Conservation (phyloP, 345 rosid genomes). For the Gossypioides kirkii region DNA sequence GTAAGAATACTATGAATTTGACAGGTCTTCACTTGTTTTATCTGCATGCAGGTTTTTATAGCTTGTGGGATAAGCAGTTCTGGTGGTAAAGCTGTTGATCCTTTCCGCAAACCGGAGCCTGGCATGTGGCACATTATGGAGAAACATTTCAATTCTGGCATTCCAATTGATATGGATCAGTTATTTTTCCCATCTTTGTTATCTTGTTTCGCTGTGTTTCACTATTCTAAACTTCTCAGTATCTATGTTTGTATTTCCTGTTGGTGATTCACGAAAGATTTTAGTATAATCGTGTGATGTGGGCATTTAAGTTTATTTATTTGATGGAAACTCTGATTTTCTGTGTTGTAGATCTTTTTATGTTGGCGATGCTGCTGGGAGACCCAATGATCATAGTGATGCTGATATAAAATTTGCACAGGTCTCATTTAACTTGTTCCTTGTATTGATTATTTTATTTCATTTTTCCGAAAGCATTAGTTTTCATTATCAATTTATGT, state of each 20-base stretch:
- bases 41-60: slow-evolving; percentile 63
- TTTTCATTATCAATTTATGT: background rate
- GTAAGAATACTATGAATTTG: background rate
- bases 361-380: slow-evolving; percentile 98
- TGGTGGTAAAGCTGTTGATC: slow-evolving; percentile 53
- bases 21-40: slow-evolving; percentile 3
- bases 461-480: background rate
- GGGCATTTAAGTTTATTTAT: background rate
- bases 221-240: background rate
- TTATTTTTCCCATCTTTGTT: slow-evolving; percentile 27
- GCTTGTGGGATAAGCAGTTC: slow-evolving; percentile 64
- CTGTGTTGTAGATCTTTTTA: slow-evolving; percentile 65
- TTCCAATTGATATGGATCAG: slow-evolving; percentile 71
- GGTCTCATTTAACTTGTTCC: slow-evolving; percentile 31
- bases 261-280: background rate
- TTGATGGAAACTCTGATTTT: slow-evolving; percentile 1
- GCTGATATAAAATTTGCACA: slow-evolving; percentile 84
- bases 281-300: background rate
- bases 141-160: slow-evolving; percentile 80
- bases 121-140: slow-evolving; percentile 95
- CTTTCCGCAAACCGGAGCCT: slow-evolving; percentile 73
- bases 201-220: slow-evolving; percentile 7
- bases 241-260: background rate
- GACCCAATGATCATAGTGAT: slow-evolving; percentile 73
- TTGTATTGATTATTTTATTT: background rate